Base-by-base conservation (phyloP, 352 stramenopile genomes). In the Phytophthora palmivora region DNA sequence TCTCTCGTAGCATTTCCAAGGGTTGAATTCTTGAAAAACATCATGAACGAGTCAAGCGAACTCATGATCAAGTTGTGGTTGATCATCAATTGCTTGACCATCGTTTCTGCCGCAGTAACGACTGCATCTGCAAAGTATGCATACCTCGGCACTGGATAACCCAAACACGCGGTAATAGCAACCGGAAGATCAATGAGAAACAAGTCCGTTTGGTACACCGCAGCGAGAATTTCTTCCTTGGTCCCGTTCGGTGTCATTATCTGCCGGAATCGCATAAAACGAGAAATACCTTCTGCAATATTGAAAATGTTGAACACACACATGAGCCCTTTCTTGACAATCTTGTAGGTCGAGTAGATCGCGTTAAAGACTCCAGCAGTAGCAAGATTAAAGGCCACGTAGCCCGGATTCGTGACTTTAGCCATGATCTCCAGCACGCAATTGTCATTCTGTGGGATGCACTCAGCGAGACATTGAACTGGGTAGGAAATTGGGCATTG, bases 401-500 rank as follows among this genome's bases (percentile, higher is more conserved):
- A 80, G 1, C 78, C 82, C 2, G 86, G 75, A 1, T 75, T 68
- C 0, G 49, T 70, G 12, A 87, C 37, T 56, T 92, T 91, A 38
- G 51, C 38, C 49, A 91, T 51, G 8, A 92, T 44, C 16, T 84
- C 70, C 1, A 78, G 21, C 7, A 59, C 57, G 62, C 84, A 93
- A 45, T 89, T 77, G 15, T 79, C 63, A 41, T 91, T 93, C 30
- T 90, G 76, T 4, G 78, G 82, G 32, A 92, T 74, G 42, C 84
- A 92, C 46, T 94, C 79, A 37, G 79, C 74, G 45, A 80, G 64
- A 42, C 84, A 94, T 54, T 88, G 58, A 16, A 94, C 81, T 0
- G 85, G 85, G 68, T 90, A 94, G 33, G 88, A 69, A 8, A 92
- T 55, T 0, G 85, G 85, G 36, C 85, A 94, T 50, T 91, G 68